Evolutionary conservation across 2,329 filamentous ascomycete genomes (phyloP), one percentile per base, ranked within the genome.

Genomic region (Ophiocordyceps camponoti-rufipedis): DNA sequence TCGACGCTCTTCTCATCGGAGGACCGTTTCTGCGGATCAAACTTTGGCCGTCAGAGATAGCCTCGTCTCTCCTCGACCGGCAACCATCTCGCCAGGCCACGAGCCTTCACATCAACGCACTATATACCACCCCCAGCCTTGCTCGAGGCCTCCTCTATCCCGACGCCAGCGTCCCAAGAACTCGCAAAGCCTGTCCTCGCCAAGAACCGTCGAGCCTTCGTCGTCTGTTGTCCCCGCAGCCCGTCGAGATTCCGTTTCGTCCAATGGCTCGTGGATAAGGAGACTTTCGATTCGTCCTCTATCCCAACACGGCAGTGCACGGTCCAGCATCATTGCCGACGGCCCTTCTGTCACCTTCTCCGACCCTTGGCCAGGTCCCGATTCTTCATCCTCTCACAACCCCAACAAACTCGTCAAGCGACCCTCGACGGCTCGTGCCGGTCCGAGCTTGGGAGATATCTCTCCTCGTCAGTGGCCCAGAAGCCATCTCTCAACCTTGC

Each of bases 331-430:
- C 47, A 74, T 74, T 8, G 76, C 75, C 19, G 74, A 81, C 46
- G 80, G 80, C 11, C 74, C 78, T 41, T 80, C 80, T 2, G 59
- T 84, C 39, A 69, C 70, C 42, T 74, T 75, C 57, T 83, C 80
- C 16, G 73, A 83, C 61, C 74, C 71, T 48, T 85, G 82, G 33
- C 72, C 70, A 1, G 75, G 72, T 19, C 61, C 64, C 10, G 60
- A 65, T 16, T 48, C 59, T 16, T 63, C 58, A 51, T 62, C 59
- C 52, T 69, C 68, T 49, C 60, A 75, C 31, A 66, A 75, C 9
- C 80, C 78, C 16, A 88, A 88, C 61, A 87, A 85, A 64, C 68
- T 88, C 39, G 82, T 87, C 45, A 89, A 89, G 62, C 76, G 82
- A 48, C 70, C 75, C 35, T 71, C 78, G 3, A 76, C 80, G 18